Percentiles rank a stretch among this genome's conserved stretches.
Evolutionary conservation across 345 rosid species (phyloP).

Genomic region (Leavenworthia alabamica): DNA sequence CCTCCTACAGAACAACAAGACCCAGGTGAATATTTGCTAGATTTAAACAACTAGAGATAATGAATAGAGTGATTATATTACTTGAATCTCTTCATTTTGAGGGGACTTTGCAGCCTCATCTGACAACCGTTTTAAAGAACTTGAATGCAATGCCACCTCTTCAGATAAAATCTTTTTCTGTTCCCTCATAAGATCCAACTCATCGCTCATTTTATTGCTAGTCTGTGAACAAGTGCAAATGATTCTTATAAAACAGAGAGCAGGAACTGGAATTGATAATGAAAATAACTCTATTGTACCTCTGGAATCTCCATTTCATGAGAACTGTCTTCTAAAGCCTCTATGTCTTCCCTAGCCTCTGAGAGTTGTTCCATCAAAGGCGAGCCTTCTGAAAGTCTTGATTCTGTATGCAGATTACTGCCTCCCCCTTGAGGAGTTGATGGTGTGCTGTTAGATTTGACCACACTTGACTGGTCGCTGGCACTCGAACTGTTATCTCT

Average conservation of each 20-base stretch:
- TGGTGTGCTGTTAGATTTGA: constrained; percentile 80
- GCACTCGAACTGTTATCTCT: constrained; percentile 67
- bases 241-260: constrained; percentile 4
- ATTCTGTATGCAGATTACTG: constrained; percentile 55
- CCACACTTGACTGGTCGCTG: constrained; percentile 87
- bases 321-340: constrained; percentile 56
- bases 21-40: constrained; percentile 11
- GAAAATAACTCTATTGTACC: constrained; percentile 38
- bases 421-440: constrained; percentile 93
- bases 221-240: constrained; percentile 41
- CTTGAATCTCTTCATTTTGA: constrained; percentile 59
- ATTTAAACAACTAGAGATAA: constrained; percentile 7
- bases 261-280: neutral
- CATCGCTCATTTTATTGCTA: constrained; percentile 69
- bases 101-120: constrained; percentile 72
- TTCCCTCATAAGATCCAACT: constrained; percentile 83
- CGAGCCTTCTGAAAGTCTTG: constrained; percentile 77
- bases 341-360: constrained; percentile 60
- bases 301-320: constrained; percentile 71
- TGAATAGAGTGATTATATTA: constrained; percentile 24
- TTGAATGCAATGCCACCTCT: constrained; percentile 74
- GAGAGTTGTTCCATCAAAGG: constrained; percentile 60
- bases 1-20: constrained; percentile 48
- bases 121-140: constrained; percentile 75
- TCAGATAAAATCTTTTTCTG: constrained; percentile 89